Conservation (phyloP, 2,329 filamentous ascomycete genomes). For the Colletotrichum graminicola region DNA sequence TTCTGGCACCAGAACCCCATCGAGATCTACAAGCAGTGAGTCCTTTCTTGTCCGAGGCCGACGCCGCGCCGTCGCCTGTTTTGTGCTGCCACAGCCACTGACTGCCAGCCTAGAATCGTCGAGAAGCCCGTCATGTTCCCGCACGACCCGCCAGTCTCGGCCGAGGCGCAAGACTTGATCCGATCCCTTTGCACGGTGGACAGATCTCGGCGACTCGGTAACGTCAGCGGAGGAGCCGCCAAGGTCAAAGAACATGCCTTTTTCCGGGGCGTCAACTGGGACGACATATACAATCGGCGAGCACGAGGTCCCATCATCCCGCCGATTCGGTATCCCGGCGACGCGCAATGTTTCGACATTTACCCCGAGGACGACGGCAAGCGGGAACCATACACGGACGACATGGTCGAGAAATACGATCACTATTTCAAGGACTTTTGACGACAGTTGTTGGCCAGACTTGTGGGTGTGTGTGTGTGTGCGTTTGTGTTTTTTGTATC, state of each 20-base stretch:
- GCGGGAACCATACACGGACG: conserved; percentile 75
- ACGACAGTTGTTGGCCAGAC: conserved; percentile 30
- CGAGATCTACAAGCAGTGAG: conserved; percentile 85
- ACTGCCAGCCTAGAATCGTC: conserved; percentile 72
- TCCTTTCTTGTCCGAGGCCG: conserved; percentile 28
- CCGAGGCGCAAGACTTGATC: conserved; percentile 80
- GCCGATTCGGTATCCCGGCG: conserved; percentile 78
- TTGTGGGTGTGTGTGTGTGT: no score
- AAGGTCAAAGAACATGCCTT: conserved; percentile 82
- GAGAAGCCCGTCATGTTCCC: conserved; percentile 83
- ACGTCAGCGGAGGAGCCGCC: conserved; percentile 79
- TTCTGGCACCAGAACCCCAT: conserved; percentile 91
- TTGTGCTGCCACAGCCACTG: conserved; percentile 1
- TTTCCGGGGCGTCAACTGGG: conserved; percentile 80
- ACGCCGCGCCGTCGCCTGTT: not conserved
- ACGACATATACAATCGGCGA: conserved; percentile 74
- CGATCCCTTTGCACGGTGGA: conserved; percentile 82
- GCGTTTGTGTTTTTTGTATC: not conserved
- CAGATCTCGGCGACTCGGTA: conserved; percentile 81
- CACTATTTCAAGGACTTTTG: conserved; percentile 79
- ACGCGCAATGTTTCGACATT: conserved; percentile 84
- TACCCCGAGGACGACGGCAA: conserved; percentile 82
- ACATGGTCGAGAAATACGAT: conserved; percentile 78
- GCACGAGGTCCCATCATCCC: conserved; percentile 79
- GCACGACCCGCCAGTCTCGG: conserved; percentile 72